phyloP scores from a whole-genome alignment of 2,329 filamentous ascomycete species.

The Lasiodiplodia hormozganensis region DNA sequence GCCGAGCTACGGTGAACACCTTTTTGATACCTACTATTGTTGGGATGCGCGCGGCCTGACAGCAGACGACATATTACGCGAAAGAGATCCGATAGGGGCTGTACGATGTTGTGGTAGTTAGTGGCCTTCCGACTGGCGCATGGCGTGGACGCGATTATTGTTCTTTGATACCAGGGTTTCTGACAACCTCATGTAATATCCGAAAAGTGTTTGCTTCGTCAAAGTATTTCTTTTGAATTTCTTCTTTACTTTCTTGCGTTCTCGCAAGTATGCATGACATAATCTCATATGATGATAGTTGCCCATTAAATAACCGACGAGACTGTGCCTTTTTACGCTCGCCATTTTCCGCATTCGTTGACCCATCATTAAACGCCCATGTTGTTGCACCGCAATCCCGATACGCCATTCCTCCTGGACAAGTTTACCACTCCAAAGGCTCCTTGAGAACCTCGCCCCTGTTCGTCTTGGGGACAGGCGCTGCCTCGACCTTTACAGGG shows the following conservation, averaged over 20 bases:
- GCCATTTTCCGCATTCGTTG: constrained; percentile 17
- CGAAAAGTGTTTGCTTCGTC: neutral
- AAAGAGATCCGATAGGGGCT: neutral
- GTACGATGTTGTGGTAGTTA: neutral
- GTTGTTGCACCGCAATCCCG: neutral
- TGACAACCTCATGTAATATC: neutral
- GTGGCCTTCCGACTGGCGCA: neutral
- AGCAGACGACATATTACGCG: neutral
- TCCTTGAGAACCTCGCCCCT: constrained; percentile 82
- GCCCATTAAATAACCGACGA: constrained; percentile 6
- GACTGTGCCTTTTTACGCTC: constrained; percentile 10
- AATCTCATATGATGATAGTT: neutral
- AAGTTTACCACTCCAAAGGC: constrained; percentile 80
- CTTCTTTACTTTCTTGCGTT: neutral
- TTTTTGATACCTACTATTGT: neutral
- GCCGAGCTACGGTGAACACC: constrained; percentile 1
- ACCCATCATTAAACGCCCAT: constrained; percentile 13
- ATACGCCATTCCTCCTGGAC: neutral
- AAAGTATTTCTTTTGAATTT: neutral
- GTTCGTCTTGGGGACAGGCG: constrained; percentile 85
- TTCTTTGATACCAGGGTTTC: neutral
- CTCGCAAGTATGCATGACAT: neutral
- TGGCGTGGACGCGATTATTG: neutral
- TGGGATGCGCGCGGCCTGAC: neutral
- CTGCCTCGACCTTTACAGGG: constrained; percentile 68